Conservation (phyloP, 169 alveolate species). For the Plasmodium vivax region DNA sequence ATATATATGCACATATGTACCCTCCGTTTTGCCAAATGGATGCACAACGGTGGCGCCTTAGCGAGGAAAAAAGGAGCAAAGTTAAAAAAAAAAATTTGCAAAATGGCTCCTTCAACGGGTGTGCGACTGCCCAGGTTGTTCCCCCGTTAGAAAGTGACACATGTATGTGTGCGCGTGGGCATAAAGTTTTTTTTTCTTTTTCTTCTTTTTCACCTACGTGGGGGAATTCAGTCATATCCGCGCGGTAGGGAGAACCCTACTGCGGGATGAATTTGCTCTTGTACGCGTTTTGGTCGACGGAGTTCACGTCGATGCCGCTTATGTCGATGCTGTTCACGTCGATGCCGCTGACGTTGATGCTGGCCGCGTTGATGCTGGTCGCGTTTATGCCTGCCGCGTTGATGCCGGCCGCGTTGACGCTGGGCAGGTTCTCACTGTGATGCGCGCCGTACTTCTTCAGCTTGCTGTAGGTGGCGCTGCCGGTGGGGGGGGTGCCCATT, state of each 20-base stretch:
- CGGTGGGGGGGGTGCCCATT: background rate
- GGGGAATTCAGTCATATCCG: background rate
- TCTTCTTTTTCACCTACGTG: background rate
- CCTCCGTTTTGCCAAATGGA: background rate
- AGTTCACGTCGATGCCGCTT: slow-evolving; percentile 24
- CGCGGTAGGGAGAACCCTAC: background rate
- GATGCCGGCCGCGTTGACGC: background rate
- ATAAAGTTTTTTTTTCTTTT: background rate
- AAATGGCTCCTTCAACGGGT: background rate
- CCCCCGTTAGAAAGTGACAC: background rate
- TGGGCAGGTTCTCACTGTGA: slow-evolving; percentile 1
- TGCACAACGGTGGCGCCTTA: background rate
- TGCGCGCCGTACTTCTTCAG: slow-evolving; percentile 8
- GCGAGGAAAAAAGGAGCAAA: background rate
- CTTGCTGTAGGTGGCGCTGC: slow-evolving; percentile 15
- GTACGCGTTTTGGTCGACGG: slow-evolving; percentile 16
- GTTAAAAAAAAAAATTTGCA: background rate
- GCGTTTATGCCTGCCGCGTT: background rate
- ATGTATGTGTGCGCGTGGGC: background rate
- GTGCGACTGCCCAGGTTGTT: background rate
- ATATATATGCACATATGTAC: background rate
- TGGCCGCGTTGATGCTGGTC: background rate
- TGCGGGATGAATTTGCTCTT: slow-evolving; percentile 17
- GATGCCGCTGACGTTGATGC: slow-evolving; percentile 3
- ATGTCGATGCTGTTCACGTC: slow-evolving; percentile 1